Percentiles rank a stretch among this genome's conserved stretches.
phyloP scores from a whole-genome alignment of 306 rosid species.

The Glycine soja region DNA sequence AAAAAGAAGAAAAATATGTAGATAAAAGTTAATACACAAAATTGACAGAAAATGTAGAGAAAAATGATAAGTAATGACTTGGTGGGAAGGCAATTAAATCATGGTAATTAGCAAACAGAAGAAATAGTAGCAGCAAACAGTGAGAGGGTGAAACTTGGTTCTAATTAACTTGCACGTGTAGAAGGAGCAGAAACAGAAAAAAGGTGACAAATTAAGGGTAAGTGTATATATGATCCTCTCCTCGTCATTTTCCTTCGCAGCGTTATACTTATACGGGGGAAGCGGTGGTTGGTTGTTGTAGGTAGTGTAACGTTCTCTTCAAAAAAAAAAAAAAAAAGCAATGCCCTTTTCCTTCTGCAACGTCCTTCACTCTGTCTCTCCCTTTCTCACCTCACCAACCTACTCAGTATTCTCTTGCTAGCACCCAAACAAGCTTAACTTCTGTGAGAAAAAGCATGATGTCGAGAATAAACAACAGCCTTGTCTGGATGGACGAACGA shows the following conservation, averaged over 20 bases:
- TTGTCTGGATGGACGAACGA: conserved; percentile 62
- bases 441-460: conserved; percentile 51
- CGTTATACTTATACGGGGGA: conserved; percentile 3
- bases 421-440: too few species aligned
- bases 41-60: too few species aligned
- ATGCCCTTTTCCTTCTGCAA: conserved; percentile 55
- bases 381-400: not conserved
- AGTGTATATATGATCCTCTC: not conserved
- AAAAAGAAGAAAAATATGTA: too few species aligned
- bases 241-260: not conserved
- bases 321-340: conserved; percentile 2
- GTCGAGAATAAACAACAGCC: conserved; percentile 59
- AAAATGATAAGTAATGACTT: too few species aligned
- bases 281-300: conserved; percentile 29
- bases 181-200: too few species aligned
- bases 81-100: not conserved
- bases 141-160: too few species aligned
- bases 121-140: too few species aligned
- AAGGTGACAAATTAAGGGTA: too few species aligned
- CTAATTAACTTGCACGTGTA: too few species aligned
- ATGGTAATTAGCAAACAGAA: not conserved
- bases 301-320: conserved; percentile 32
- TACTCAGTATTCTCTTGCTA: too few species aligned
- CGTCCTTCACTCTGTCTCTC: conserved; percentile 41
- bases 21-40: too few species aligned